Conservation (phyloP, 78 protist genomes). For the Parvularia atlantis region DNA sequence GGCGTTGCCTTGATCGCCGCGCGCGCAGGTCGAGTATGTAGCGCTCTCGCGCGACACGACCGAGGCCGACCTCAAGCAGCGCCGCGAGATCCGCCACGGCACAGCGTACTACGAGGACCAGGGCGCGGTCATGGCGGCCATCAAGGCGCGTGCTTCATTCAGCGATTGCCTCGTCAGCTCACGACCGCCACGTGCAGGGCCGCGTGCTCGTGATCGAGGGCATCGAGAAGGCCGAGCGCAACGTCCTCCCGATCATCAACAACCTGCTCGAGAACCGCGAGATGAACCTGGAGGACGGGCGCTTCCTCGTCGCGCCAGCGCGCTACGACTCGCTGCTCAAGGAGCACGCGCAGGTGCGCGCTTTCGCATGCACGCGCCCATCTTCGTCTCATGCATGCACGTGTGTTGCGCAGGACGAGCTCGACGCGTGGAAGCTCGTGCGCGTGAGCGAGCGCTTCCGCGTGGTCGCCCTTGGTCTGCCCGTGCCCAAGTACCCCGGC, state of each 20-base stretch:
- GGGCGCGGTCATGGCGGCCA: slow-evolving; percentile 63
- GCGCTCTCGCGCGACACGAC: slow-evolving; percentile 55
- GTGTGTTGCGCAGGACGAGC: slow-evolving; percentile 5
- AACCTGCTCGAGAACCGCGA: slow-evolving; percentile 75
- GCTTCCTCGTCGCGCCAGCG: slow-evolving; percentile 15
- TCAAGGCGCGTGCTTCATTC: too few species aligned
- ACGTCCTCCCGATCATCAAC: slow-evolving; percentile 51
- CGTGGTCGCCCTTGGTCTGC: slow-evolving; percentile 68
- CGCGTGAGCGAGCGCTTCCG: slow-evolving; percentile 41
- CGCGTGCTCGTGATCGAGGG: slow-evolving; percentile 63
- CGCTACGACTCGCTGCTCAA: slow-evolving; percentile 30
- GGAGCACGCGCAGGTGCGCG: neutral
- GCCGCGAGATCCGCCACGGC: slow-evolving; percentile 44
- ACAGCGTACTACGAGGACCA: slow-evolving; percentile 21
- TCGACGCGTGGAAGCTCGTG: slow-evolving; percentile 19
- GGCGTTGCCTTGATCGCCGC: neutral
- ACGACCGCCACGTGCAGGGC: too few species aligned
- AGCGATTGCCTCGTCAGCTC: too few species aligned
- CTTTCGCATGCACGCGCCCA: neutral
- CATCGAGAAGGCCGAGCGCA: slow-evolving; percentile 61
- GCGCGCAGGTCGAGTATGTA: slow-evolving; percentile 36
- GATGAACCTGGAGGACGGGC: slow-evolving; percentile 65
- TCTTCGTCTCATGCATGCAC: neutral
- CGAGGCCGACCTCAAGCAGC: slow-evolving; percentile 26
- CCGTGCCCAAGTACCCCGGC: slow-evolving; percentile 50